Percentiles rank a stretch among this genome's conserved stretches.
These are phyloP conservation scores for Epithemia pelagica DNA, from an alignment of 108 stramenopile species.

Conservation along the genomic window DNA sequence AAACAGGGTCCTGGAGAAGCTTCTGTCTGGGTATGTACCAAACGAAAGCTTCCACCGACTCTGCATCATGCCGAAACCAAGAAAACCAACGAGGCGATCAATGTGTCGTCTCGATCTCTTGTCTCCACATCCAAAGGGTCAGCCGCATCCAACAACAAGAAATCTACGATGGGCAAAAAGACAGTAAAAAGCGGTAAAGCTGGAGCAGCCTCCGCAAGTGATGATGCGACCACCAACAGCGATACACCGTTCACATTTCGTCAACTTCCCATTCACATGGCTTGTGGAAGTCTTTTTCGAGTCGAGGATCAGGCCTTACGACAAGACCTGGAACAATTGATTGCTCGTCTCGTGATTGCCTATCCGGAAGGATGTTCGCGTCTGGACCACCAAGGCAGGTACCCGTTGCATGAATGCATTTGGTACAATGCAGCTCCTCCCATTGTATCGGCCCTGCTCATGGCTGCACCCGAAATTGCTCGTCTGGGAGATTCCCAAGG, in stretches of 20 bases:
- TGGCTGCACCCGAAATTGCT: slow-evolving; percentile 4
- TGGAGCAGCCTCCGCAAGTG: neutral
- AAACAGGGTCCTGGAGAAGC: slow-evolving; percentile 8
- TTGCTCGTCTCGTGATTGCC: slow-evolving; percentile 3
- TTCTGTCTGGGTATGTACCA: neutral
- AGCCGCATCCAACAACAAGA: neutral
- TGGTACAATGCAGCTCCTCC: slow-evolving; percentile 10
- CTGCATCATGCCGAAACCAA: neutral
- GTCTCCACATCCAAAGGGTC: neutral
- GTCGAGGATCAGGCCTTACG: neutral
- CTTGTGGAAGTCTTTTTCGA: slow-evolving; percentile 4
- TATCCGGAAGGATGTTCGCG: slow-evolving; percentile 10
- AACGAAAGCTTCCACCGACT: neutral
- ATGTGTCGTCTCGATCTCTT: neutral
- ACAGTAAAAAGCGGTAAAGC: neutral
- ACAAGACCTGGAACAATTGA: slow-evolving; percentile 5
- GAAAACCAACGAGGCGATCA: neutral
- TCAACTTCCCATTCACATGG: slow-evolving; percentile 14
- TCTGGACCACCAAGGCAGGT: slow-evolving; percentile 3
- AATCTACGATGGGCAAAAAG: neutral
- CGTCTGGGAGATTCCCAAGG: slow-evolving; percentile 9
- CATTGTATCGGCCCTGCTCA: slow-evolving; percentile 10
- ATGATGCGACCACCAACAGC: neutral
- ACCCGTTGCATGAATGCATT: slow-evolving; percentile 15
- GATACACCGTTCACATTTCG: neutral